A percentile compares a stretch with the other conserved stretches of the same genome.
These are phyloP conservation scores for Boletus semigastroideus DNA, from an alignment of 1,284 basidiomycete genomes.

Conservation along the genomic window DNA sequence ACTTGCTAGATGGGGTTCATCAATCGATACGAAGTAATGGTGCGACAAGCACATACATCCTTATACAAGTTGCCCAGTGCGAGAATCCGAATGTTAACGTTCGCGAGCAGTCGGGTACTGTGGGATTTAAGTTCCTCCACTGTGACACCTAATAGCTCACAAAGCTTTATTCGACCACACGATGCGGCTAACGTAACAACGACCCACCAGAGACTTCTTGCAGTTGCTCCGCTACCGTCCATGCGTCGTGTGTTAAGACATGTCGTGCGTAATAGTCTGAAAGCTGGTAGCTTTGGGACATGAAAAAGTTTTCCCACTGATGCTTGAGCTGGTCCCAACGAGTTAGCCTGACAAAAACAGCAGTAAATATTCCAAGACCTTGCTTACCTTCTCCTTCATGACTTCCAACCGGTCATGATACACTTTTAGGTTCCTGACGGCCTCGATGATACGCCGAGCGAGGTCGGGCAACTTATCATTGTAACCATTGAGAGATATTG, in stretches of 20 bases:
- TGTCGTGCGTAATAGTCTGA: constrained; percentile 81
- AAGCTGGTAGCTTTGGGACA: constrained; percentile 82
- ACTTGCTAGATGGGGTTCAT: constrained; percentile 61
- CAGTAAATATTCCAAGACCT: neutral
- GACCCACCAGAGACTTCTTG: constrained; percentile 71
- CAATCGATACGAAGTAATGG: constrained; percentile 1
- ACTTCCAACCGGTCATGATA: constrained; percentile 76
- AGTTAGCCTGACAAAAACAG: constrained; percentile 8
- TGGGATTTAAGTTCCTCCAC: constrained; percentile 74
- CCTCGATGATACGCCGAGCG: constrained; percentile 73
- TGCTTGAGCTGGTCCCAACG: constrained; percentile 54
- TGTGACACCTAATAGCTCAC: constrained; percentile 8
- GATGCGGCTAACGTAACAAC: neutral
- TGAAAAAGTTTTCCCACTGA: constrained; percentile 85
- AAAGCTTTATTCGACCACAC: neutral
- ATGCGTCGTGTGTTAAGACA: constrained; percentile 68
- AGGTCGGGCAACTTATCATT: constrained; percentile 92
- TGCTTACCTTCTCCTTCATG: constrained; percentile 79
- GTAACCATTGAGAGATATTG: constrained; percentile 80
- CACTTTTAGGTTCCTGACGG: constrained; percentile 68
- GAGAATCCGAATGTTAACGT: constrained; percentile 75
- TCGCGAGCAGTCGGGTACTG: constrained; percentile 60
- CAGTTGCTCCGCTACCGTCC: constrained; percentile 84
- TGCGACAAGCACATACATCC: constrained; percentile 51
- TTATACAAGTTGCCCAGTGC: constrained; percentile 85